Evolutionary conservation across 164 flowering plant genomes (phyloP), one percentile per base, ranked within the genome.

Genomic region (Dillenia turbinata): DNA sequence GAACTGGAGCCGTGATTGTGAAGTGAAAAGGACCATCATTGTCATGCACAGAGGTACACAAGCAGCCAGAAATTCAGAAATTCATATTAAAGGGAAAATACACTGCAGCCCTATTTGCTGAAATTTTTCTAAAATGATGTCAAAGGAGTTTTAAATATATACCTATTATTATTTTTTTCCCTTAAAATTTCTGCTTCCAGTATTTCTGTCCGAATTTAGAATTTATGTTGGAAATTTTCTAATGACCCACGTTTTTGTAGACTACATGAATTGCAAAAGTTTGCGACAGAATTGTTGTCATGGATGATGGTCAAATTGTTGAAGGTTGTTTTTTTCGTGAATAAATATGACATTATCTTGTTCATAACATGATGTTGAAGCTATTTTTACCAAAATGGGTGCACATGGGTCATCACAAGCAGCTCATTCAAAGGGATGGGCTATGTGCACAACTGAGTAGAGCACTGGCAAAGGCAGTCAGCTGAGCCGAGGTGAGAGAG

Each of bases 201-300:
- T 5, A 33, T 5, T 33, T 4, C 6, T 33, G 5, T 5, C 5
- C 5, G 40, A 33, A 33, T 33, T 33, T 6, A 33, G 40, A 33
- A 33, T 33, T 33, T 44, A 52, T 40, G 13, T 5, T 33, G 6
- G 6, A 33, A 33, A 33, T 9, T 15, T 24, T 19, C 8, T 48
- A 12, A 43, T n/a, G 48, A 48, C 50, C 8, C 55, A 10, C 45
- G 40, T 45, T 58, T 66, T 51, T 75, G 52, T 86, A 93, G 97
- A 78, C 81, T 93, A 19, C 1, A 49, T 90, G 97, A 1, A 93
- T 97, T 24, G 79, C 90, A 61, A 90, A 83, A 85, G 89, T 89
- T 59, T 94, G 97, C 33, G 96, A 93, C 66, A 75, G 92, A 54
- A 90, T 93, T 50, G 85, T 93, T 61, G 96, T 84, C 9, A 85